Conservation (phyloP, 2,329 filamentous ascomycete genomes). For the Byssochlamys sp. region DNA sequence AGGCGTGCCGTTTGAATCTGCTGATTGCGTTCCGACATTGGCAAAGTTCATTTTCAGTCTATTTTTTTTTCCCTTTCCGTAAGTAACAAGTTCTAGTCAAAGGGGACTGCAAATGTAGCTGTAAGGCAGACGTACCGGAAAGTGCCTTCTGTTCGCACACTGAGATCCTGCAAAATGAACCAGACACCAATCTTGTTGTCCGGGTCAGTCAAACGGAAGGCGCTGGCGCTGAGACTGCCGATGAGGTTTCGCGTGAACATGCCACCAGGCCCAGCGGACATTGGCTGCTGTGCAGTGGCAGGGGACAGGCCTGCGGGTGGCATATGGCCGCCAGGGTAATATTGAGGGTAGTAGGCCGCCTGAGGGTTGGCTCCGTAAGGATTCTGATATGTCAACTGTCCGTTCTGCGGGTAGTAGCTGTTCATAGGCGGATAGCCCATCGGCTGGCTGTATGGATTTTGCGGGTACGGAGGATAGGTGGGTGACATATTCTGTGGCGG, state of each 20-base stretch:
- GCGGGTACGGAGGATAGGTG: slow-evolving; percentile 28
- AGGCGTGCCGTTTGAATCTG: slow-evolving; percentile 29
- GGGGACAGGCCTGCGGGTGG: slow-evolving; percentile 27
- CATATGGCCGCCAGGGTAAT: slow-evolving; percentile 25
- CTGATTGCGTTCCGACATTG: slow-evolving; percentile 57
- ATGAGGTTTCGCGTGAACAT: slow-evolving; percentile 96
- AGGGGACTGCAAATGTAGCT: not conserved
- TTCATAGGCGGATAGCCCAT: slow-evolving; percentile 28
- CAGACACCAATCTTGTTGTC: slow-evolving; percentile 78
- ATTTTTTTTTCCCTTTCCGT: not conserved
- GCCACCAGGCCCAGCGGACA: slow-evolving; percentile 50
- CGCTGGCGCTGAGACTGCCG: slow-evolving; percentile 79
- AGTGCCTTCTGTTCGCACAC: slow-evolving; percentile 80
- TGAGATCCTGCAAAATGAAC: slow-evolving; percentile 93
- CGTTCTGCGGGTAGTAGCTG: slow-evolving; percentile 26
- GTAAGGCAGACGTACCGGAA: slow-evolving; percentile 59
- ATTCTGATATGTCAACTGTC: slow-evolving; percentile 22
- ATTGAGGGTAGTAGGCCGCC: slow-evolving; percentile 23
- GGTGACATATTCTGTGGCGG: slow-evolving; percentile 29
- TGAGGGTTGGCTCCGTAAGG: slow-evolving; percentile 21
- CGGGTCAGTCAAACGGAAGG: slow-evolving; percentile 70
- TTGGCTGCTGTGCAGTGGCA: slow-evolving; percentile 24
- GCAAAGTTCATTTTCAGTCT: slow-evolving; percentile 69
- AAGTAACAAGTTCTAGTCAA: not conserved
- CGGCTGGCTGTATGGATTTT: slow-evolving; percentile 30